Percentiles rank a stretch among this genome's conserved stretches.
Conservation (phyloP, 129 eudicot genomes). For the Tanacetum coccineum region DNA sequence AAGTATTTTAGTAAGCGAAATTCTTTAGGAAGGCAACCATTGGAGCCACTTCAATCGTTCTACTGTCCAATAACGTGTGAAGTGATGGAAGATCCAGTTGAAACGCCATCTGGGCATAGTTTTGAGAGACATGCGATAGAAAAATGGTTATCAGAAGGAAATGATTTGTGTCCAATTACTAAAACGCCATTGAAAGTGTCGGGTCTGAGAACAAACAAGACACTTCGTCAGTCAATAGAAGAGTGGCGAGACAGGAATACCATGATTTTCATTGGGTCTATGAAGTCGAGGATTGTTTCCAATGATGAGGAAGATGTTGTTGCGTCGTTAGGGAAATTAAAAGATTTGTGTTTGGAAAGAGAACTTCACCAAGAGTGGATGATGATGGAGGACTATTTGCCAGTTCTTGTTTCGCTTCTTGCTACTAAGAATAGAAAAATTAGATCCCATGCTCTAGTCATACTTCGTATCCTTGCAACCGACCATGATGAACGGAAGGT, state of each 20-base stretch:
- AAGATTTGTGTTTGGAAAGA: constrained; percentile 31
- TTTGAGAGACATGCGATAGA: constrained; percentile 47
- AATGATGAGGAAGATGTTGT: constrained; percentile 46
- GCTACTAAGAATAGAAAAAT: constrained; percentile 25
- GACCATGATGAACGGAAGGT: constrained; percentile 45
- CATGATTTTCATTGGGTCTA: constrained; percentile 43
- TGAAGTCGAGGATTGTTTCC: constrained; percentile 40
- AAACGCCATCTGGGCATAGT: constrained; percentile 39
- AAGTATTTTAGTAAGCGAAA: constrained; percentile 46
- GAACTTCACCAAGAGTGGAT: constrained; percentile 48
- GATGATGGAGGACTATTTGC: constrained; percentile 51
- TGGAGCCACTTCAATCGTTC: constrained; percentile 49
- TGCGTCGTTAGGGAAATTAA: constrained; percentile 24
- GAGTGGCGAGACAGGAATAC: constrained; percentile 54
- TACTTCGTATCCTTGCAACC: constrained; percentile 41
- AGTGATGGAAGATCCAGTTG: constrained; percentile 54
- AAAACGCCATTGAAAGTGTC: constrained; percentile 37
- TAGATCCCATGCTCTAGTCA: constrained; percentile 29
- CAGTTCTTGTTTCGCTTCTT: constrained; percentile 40
- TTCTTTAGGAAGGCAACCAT: constrained; percentile 39
- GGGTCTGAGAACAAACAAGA: constrained; percentile 39
- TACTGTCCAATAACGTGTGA: constrained; percentile 49
- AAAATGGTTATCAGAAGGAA: constrained; percentile 43
- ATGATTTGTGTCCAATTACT: constrained; percentile 44
- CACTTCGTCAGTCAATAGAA: constrained; percentile 46